Conservation (phyloP, 2,329 filamentous ascomycete species). For the Diaporthe ilicicola region DNA sequence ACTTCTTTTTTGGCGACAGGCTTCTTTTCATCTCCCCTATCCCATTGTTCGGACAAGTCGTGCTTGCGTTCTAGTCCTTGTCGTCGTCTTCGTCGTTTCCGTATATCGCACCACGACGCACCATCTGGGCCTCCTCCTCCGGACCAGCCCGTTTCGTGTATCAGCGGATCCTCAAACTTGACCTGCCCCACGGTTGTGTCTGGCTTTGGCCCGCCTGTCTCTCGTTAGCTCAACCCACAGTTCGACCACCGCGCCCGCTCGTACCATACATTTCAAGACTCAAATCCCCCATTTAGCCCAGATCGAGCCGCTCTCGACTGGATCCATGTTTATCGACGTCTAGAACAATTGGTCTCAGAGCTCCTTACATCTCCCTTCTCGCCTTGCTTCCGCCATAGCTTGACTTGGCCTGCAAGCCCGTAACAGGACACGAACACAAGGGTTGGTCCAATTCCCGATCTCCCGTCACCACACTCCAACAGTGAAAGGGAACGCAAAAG, state of each 20-base stretch:
- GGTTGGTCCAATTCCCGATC: constrained; percentile 29
- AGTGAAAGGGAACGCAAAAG: constrained; percentile 7
- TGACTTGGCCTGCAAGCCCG: constrained; percentile 18
- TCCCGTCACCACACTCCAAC: constrained; percentile 20
- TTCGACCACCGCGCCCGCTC: background rate
- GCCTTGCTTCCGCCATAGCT: constrained; percentile 15
- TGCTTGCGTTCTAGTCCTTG: constrained; percentile 9
- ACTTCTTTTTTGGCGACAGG: constrained; percentile 11
- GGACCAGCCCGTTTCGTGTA: constrained; percentile 22
- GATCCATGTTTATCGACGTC: constrained; percentile 13
- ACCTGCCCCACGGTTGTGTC: constrained; percentile 20
- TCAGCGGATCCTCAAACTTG: constrained; percentile 27
- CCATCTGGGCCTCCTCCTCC: constrained; percentile 22
- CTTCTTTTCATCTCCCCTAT: constrained; percentile 9
- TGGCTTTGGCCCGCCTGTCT: constrained; percentile 26
- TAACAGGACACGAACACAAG: constrained; percentile 25
- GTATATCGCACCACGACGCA: background rate
- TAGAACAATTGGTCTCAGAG: constrained; percentile 15
- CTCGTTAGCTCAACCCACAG: constrained; percentile 24
- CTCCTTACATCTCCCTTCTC: background rate
- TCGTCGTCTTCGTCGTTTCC: constrained; percentile 11
- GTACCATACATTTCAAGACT: background rate
- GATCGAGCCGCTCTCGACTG: constrained; percentile 11
- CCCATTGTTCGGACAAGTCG: constrained; percentile 4
- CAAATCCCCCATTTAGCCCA: background rate